Evolutionary conservation across 805 yeast genomes (phyloP), one percentile per base, ranked within the genome.

Genomic region (Pichia paraexigua): DNA sequence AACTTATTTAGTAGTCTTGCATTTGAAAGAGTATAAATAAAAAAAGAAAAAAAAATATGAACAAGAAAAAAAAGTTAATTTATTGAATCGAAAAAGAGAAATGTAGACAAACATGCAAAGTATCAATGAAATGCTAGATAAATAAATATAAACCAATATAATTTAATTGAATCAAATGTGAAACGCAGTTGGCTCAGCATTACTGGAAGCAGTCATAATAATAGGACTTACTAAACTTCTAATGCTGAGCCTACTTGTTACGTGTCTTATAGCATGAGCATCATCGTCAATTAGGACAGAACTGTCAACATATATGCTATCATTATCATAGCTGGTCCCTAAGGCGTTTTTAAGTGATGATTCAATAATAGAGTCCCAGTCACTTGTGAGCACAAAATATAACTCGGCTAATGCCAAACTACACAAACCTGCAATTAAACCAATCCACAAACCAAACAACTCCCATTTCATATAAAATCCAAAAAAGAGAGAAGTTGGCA

Each of bases 401-500:
- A 59, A 67, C 57, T 79, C 85, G 21, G 74, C 68, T 5, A 64
- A 52, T 11, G 82, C 76, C 48, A 79, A 74, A 20, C 78, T 64
- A 2, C 76, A 58, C 49, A 82, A 70, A 7, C 84, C 85, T 46
- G 74, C 66, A 43, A 78, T 71, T 58, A 77, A 70, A 41, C 87
- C 84, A 37, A 76, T 65, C 91, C 91, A 83, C 46, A 82, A 69
- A 3, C 91, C 91, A 50, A 73, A 70, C 48, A 82, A 70, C 25
- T 77, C 72, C 42, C 78, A 71, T 20, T 72, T 67, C 60, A 72
- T 70, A 28, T 70, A 67, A 61, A 83, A 83, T 1, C 84, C 73
- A 47, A 82, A 67, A 41, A 73, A 63, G 43, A 79, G 70, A 8
- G 86, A 75, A 60, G 80, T 65, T 5, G 90, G 90, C 18, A 83